Evolutionary conservation across 1,139 yeast species (phyloP), one percentile per base, ranked within the genome.

Genomic region (Suhomyces yuchorum): DNA sequence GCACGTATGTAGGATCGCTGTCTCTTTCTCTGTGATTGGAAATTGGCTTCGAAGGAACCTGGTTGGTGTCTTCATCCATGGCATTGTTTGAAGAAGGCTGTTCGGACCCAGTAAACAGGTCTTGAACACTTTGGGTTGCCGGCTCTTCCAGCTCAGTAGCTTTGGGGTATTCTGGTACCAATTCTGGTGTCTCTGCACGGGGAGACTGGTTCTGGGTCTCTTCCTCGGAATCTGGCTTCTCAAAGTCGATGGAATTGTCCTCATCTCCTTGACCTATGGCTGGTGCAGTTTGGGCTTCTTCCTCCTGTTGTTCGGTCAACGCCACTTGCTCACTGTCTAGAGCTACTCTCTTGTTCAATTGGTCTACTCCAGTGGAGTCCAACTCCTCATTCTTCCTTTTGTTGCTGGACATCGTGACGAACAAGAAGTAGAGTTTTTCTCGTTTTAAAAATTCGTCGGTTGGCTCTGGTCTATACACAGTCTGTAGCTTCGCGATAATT

Each of bases 371-470:
- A 2, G 65, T 52, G 11, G 58, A 44, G 14, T 63, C 58, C 36
- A 57, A 56, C 46, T 75, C 80, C 54, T 86, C 91, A 67, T 82
- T 85, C 71, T 85, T 85, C 51, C 95, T 77, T 62, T 87, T 87
- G 49, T 63, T 68, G 49, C 56, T 61, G 11, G 62, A 60, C 66
- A 63, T 63, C 39, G 12, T 49, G 26, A 15, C 23, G 37, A 24
- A 28, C 18, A 4, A 26, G 44, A 19, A 15, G 22, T 23, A 12
- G 20, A 30, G 20, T 36, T 38, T 39, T 42, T 32, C 37, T 40
- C 28, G 32, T 32, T 17, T 34, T 40, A 42, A 46, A 40, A 39
- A 36, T 45, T 47, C 43, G 49, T 42, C 49, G 43, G 37, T 24
- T 18, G 33, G 22, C 12, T 5, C 8, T 14, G 34, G 34, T 37